Evolutionary conservation across 2,329 filamentous ascomycete species (phyloP).

Genomic region (Cephalotrichum gorgonifer): DNA sequence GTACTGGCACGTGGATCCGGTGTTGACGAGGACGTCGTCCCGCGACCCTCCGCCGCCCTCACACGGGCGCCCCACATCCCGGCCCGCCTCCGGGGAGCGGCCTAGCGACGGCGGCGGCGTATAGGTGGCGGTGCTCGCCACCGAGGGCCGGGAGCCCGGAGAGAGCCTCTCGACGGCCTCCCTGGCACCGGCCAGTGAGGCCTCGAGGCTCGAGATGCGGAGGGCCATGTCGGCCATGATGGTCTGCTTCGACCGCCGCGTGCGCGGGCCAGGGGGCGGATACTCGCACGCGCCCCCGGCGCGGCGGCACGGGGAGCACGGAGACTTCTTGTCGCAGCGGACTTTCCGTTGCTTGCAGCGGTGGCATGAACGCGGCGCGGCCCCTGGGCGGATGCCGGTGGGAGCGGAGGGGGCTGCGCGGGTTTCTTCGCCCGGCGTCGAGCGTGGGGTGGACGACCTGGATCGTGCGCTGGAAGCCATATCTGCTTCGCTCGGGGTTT

Average conservation of each 20-base stretch:
- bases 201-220: background rate
- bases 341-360: background rate
- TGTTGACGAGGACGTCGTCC: background rate
- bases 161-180: background rate
- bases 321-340: background rate
- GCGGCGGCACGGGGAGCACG: background rate
- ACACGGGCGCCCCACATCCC: no score
- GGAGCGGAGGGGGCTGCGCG: no score
- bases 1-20: conserved; percentile 6
- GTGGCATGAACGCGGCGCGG: conserved; percentile 5
- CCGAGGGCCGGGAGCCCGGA: no score
- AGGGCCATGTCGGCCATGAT: background rate
- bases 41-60: background rate
- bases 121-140: background rate
- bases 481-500: no score
- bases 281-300: background rate
- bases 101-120: background rate
- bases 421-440: no score
- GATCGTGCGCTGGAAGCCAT: no score
- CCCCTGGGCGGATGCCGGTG: no score
- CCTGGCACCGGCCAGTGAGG: background rate
- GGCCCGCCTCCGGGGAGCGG: no score
- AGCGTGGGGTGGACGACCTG: no score
- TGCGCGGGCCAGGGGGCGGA: conserved; percentile 8
- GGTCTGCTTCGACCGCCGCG: conserved; percentile 7